Evolutionary conservation across 1,284 basidiomycete genomes (phyloP), one percentile per base, ranked within the genome.

Genomic region (Sphagnurus paluster): DNA sequence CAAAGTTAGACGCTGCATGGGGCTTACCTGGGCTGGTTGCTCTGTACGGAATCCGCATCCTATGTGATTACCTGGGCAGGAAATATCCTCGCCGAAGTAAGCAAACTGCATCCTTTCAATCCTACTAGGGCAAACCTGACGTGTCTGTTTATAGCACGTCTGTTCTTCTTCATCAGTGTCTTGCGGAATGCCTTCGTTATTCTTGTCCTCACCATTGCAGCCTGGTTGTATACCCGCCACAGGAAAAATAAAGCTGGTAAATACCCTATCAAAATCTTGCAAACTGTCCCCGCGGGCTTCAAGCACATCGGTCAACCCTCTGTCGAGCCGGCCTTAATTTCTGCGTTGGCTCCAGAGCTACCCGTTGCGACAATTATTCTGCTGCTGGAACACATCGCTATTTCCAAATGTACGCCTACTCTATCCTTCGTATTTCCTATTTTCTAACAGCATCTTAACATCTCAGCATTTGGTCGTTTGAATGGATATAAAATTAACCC

Each of bases 401-500:
- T 98, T 57, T 84, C 90, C 21, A 94, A 93, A 68, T 91, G 87
- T 89, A 63, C 53, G 80, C 65, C 2, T 4, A 13, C 44, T 11
- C 24, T 24, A 14, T 25, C 20, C 19, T 28, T 39, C 17, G 21
- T 17, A 29, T 29, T 17, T 25, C 40, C 2, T 41, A 30, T 26
- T n/a, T 30, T 44, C 56, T 26, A 54, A 24, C 17, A 17, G 26
- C 41, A 28, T 35, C 35, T 32, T 51, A 65, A n/a, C 5, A 16
- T n/a, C 5, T 14, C 21, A 90, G 92, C 94, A 0, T 99, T 99
- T 65, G 96, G 97, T 51, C 86, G 96, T 50, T 68, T 98, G 53
- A 98, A 99, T 67, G 87, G 88, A 28, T 99, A 99, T 78, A 98
- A 93, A 68, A 98, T 99, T 67, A 87, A 98, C 62, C 94, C 96